Conservation (phyloP, 441 rosid genomes). For the Mallotus repandus region DNA sequence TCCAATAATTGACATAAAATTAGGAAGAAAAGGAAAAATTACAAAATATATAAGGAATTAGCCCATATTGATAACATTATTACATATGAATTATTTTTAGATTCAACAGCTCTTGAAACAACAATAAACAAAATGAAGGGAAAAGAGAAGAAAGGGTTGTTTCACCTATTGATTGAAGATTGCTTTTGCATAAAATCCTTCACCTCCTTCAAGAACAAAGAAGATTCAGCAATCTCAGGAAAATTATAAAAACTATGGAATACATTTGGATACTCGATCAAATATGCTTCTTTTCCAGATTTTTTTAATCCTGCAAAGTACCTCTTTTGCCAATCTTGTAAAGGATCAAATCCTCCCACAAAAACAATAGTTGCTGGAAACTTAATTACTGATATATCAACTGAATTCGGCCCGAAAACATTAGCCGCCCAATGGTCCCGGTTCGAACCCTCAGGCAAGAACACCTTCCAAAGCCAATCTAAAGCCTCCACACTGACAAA, state of each 20-base stretch:
- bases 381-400: conserved; percentile 37
- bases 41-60: too few species aligned
- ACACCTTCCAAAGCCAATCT: conserved; percentile 55
- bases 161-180: background rate
- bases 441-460: conserved; percentile 56
- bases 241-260: conserved; percentile 55
- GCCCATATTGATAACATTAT: too few species aligned
- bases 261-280: conserved; percentile 24
- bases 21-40: too few species aligned
- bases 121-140: too few species aligned
- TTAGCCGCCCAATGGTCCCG: conserved; percentile 58
- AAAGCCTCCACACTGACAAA: conserved; percentile 39
- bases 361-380: conserved; percentile 59
- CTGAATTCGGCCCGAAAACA: conserved; percentile 51
- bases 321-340: conserved; percentile 65
- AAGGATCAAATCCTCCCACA: conserved; percentile 61
- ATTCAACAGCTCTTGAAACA: too few species aligned
- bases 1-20: too few species aligned
- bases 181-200: conserved; percentile 36
- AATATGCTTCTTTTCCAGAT: conserved; percentile 48
- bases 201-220: conserved; percentile 35
- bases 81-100: too few species aligned
- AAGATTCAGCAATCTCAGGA: conserved; percentile 49
- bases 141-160: too few species aligned
- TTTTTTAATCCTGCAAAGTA: conserved; percentile 56